Evolutionary conservation across 1,139 yeast genomes (phyloP), one percentile per base, ranked within the genome.

Genomic region (Candida glucosophila): DNA sequence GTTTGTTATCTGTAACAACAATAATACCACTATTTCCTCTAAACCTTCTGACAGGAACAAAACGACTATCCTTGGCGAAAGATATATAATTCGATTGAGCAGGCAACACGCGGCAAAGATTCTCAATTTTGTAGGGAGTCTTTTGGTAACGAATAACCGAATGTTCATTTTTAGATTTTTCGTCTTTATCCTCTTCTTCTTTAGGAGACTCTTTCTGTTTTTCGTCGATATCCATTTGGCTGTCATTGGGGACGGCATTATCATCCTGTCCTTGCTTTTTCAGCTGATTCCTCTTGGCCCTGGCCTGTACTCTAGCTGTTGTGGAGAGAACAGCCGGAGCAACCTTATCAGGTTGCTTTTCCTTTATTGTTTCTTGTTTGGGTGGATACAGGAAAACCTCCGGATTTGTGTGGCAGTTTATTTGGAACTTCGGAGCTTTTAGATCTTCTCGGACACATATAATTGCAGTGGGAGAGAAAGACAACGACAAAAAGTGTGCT

Each of bases 271-370:
- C 70, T 27, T 57, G 61, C 43, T 64, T 71, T 44, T 75, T 79
- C 38, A 67, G 67, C 46, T 71, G 73, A 18, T 72, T 67, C 61
- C 78, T 80, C 54, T 79, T 81, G 14, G 94, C 95, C 52, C 96
- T 76, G 22, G 90, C 92, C 55, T 82, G 82, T 12, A 96, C 96
- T 49, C 78, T 78, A 17, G 77, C 86, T 2, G 98, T 90, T 1
- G 97, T 90, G 2, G 96, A 85, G 35, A 90, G 67, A 14, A 90
- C 94, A 3, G 97, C 98, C 19, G 95, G 83, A 4, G 88, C 82
- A 26, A 88, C 72, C 58, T 83, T 88, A 48, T 83, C 96, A 4
- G 92, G 85, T 32, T 79, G 86, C 47, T 83, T 82, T 40, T 77
- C 85, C 37, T 78, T 77, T 22, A 76, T 69, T 42, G 77, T 90